Evolutionary conservation across 202 grass and related monocot genomes (phyloP).

Genomic region (Hordeum pubiflorum): DNA sequence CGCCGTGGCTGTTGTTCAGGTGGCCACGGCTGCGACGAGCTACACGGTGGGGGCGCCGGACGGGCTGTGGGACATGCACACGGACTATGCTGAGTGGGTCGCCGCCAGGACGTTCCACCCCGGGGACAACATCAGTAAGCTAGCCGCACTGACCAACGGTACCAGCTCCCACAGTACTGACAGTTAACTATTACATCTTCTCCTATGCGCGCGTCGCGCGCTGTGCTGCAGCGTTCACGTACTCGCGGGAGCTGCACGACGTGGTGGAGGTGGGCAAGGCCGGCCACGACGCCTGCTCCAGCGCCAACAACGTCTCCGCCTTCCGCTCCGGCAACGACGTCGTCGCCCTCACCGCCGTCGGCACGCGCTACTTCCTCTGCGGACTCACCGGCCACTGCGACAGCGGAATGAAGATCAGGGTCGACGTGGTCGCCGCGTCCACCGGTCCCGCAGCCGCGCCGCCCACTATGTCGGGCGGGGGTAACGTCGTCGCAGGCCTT

Average conservation of each 20-base stretch:
- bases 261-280: conserved; percentile 62
- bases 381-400: conserved; percentile 47
- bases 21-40: not conserved
- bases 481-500: not conserved
- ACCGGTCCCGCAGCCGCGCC: not conserved
- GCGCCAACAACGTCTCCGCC: conserved; percentile 29
- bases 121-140: conserved; percentile 38
- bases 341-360: conserved; percentile 26
- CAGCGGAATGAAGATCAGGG: conserved; percentile 58
- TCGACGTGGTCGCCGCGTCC: conserved; percentile 18
- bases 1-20: not conserved
- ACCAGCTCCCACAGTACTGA: too few species aligned
- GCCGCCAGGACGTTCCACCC: conserved; percentile 28
- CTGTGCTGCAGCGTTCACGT: conserved; percentile 59
- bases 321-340: conserved; percentile 48
- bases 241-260: conserved; percentile 47
- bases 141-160: not conserved
- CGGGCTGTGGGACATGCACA: conserved; percentile 62
- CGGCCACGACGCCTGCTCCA: conserved; percentile 42
- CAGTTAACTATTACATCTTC: not conserved
- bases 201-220: not conserved
- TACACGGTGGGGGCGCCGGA: conserved; percentile 54
- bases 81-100: conserved; percentile 55
- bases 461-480: not conserved
- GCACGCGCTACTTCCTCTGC: conserved; percentile 75